A percentile compares a stretch with the other conserved stretches of the same genome.
These are phyloP conservation scores for Podaxis carcinomalis DNA, from an alignment of 768 basidiomycete genomes.

Conservation along the genomic window DNA sequence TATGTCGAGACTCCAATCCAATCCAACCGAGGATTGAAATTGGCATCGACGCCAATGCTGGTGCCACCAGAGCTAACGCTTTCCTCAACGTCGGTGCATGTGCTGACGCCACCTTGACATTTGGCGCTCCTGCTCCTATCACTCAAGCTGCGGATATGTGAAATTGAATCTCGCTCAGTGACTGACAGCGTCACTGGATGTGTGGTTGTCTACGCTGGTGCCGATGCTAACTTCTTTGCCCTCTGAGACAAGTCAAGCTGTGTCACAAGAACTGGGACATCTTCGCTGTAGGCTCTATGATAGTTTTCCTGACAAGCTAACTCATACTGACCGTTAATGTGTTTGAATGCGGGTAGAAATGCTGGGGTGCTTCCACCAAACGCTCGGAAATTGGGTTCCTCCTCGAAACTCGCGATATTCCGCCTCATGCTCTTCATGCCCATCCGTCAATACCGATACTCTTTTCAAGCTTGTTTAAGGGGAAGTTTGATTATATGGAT, in stretches of 20 bases:
- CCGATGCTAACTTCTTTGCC: slow-evolving; percentile 33
- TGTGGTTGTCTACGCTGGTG: slow-evolving; percentile 35
- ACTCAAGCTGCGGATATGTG: neutral
- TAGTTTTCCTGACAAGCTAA: neutral
- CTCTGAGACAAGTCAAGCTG: slow-evolving; percentile 29
- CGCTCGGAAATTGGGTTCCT: neutral
- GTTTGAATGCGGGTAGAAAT: neutral
- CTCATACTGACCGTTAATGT: neutral
- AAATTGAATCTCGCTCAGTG: neutral
- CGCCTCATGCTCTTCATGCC: neutral
- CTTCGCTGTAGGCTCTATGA: slow-evolving; percentile 25
- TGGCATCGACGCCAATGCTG: slow-evolving; percentile 35
- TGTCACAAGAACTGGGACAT: slow-evolving; percentile 32
- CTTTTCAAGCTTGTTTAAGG: neutral
- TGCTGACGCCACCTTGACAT: neutral
- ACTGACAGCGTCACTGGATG: slow-evolving; percentile 19
- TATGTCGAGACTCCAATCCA: slow-evolving; percentile 40
- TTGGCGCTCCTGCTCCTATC: neutral
- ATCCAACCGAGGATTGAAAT: slow-evolving; percentile 45
- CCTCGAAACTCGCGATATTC: neutral
- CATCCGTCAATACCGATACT: neutral
- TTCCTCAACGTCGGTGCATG: slow-evolving; percentile 37
- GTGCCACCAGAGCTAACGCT: slow-evolving; percentile 29
- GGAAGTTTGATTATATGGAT: neutral
- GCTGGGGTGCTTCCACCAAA: neutral